These are phyloP conservation scores for Verticillium isaacii DNA, from an alignment of 2,329 filamentous ascomycete species.

Conservation along the genomic window DNA sequence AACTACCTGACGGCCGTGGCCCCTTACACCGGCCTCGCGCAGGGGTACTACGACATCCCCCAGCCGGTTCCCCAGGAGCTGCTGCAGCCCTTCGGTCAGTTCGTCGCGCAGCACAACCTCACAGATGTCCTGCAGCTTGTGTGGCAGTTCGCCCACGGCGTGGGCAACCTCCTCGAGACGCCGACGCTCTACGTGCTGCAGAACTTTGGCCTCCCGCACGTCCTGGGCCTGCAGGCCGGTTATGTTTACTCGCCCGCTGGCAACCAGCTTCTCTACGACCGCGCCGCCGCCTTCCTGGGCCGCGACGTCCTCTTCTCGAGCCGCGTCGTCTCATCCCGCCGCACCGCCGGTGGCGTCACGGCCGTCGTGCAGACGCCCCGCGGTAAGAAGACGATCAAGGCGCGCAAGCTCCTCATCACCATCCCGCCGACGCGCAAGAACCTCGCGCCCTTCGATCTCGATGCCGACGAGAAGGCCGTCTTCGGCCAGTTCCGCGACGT, in stretches of 20 bases:
- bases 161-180: slow-evolving; percentile 32
- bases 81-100: slow-evolving; percentile 33
- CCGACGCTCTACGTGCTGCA: slow-evolving; percentile 35
- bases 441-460: slow-evolving; percentile 18
- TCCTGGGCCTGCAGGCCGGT: slow-evolving; percentile 30
- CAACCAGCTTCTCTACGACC: slow-evolving; percentile 21
- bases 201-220: slow-evolving; percentile 19
- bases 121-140: slow-evolving; percentile 27
- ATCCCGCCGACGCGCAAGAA: slow-evolving; percentile 19
- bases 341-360: slow-evolving; percentile 15
- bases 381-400: slow-evolving; percentile 22
- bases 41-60: slow-evolving; percentile 28
- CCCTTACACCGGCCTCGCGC: slow-evolving; percentile 10
- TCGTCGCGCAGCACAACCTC: slow-evolving; percentile 33
- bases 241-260: slow-evolving; percentile 11
- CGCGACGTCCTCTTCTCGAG: slow-evolving; percentile 21
- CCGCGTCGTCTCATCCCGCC: slow-evolving; percentile 15
- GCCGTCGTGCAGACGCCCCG: slow-evolving; percentile 20
- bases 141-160: slow-evolving; percentile 28
- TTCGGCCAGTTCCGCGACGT: slow-evolving; percentile 20
- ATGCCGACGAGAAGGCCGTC: slow-evolving; percentile 14
- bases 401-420: slow-evolving; percentile 24
- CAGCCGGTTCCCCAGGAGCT: slow-evolving; percentile 37
- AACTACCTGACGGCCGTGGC: slow-evolving; percentile 6
- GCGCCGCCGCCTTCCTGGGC: slow-evolving; percentile 19